Base-by-base conservation (phyloP, 371 early-diverging fungal species). In the Mycotypha africana region DNA sequence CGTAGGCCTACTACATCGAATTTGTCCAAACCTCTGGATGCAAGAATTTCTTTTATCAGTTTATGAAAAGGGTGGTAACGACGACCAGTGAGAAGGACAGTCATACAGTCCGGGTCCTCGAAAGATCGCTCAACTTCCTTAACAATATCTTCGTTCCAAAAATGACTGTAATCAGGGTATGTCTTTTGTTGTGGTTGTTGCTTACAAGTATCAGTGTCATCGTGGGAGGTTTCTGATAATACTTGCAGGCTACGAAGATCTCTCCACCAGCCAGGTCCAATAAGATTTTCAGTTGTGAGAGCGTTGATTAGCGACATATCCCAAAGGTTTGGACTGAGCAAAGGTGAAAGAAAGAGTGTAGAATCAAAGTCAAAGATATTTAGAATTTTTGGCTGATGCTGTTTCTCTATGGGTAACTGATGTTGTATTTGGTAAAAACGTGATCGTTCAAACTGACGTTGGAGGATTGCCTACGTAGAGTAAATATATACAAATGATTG, bases 351-450 rank as follows among this genome's bases (percentile, higher is more conserved):
- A 61, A 92, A 92, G 15, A 93, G 66, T 0, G 94, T 93, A 25
- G 89, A 86, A 65, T 93, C 93, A 74, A 93, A 92, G 49, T 94
- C 93, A 61, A 88, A 89, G 23, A 91, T 71, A 24, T 48, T 67
- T 4, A 73, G 35, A 11, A 47, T 51, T 7, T 49, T 61, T 0
- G 65, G 64, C 21, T 46, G 11, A 5, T 2, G 6, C 11, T 50
- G 24, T 11, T 40, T 17, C 12, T 30, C 11, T n/a, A n/a, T n/a
- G n/a, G n/a, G n/a, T n/a, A n/a, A n/a, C n/a, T n/a, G n/a, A 8
- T 39, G 32, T n/a, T 39, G 37, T 0, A 14, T 20, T 45, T 17
- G 15, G 30, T 20, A 30, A 32, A 58, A 58, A 19, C 1, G 36
- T 14, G 58, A 51, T 11, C 45, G 36, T 38, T 40, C 34, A 30